Evolutionary conservation across 257 asterid species (phyloP).

Genomic region (Ocimum tenuiflorum): DNA sequence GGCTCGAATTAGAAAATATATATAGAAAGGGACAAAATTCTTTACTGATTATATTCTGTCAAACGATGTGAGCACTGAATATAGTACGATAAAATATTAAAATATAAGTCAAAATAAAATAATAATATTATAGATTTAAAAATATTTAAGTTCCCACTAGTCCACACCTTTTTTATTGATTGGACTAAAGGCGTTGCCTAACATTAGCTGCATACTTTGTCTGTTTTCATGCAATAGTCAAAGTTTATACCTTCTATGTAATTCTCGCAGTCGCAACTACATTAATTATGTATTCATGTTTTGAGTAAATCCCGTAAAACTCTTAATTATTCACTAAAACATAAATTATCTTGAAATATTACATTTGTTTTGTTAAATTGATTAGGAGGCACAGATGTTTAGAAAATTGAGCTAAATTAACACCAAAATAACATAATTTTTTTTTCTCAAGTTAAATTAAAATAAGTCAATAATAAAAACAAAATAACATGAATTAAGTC

Average conservation of each 20-base stretch:
- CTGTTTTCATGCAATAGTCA: slow-evolving; percentile 18
- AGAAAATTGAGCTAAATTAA: too few species aligned
- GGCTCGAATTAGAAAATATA: slow-evolving; percentile 17
- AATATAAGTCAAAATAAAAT: slow-evolving; percentile 26
- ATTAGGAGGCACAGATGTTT: too few species aligned
- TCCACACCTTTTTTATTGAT: slow-evolving; percentile 21
- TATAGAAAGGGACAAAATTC: too few species aligned
- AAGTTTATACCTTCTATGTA: slow-evolving; percentile 8
- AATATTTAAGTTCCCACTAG: slow-evolving; percentile 15
- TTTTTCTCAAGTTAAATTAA: too few species aligned
- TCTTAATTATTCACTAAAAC: too few species aligned
- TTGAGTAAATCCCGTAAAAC: neutral
- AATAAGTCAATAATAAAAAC: too few species aligned
- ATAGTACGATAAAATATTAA: too few species aligned
- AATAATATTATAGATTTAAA: slow-evolving; percentile 1
- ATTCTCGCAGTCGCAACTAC: neutral
- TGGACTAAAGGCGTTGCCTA: slow-evolving; percentile 32
- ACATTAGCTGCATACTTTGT: slow-evolving; percentile 28
- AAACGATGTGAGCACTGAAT: neutral
- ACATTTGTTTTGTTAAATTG: too few species aligned
- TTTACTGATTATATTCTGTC: too few species aligned
- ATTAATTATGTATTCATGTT: neutral
- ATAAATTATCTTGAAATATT: too few species aligned
- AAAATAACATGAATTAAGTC: too few species aligned
- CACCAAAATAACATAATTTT: too few species aligned